Evolutionary conservation across 2,329 filamentous ascomycete genomes (phyloP), one percentile per base, ranked within the genome.

Genomic region (Verticillium nonalfalfae): DNA sequence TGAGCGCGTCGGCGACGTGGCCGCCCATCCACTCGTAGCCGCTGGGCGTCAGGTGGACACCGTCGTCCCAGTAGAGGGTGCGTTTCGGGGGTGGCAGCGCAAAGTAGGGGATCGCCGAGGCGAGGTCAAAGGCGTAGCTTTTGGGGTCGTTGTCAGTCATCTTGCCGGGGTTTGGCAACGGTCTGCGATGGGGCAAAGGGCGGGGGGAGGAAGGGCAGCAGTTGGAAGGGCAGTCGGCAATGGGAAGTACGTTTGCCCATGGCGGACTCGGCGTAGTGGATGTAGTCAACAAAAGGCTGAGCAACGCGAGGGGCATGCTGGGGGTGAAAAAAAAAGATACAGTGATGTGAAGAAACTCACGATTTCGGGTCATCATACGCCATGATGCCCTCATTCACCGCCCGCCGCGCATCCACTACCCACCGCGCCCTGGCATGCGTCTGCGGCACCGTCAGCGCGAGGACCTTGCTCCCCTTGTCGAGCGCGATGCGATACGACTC

Each of bases 21-120:
- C 79, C 75, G 1, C 86, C 87, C 77, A 90, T 84, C 67, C 83
- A 74, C 68, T 87, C 79, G 74, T 90, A 89, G 7, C 87, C 87
- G 7, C 75, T 77, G 0, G 75, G 71, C 0, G 81, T 83, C 10
- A 88, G 76, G 72, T 90, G 86, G 26, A 89, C 65, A 18, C 78
- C 79, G 72, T 90, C 86, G 64, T 85, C 79, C 84, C 85, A 89
- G 67, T 85, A 82, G 61, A 73, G 74, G 1, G 74, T 64, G 26
- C 78, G 76, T 61, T 83, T 78, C 0, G 74, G 68, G 7, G 77
- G 71, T 1, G 76, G 68, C 68, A 88, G 78, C 15, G 70, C 68
- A 65, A 79, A 77, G 66, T 81, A 88, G 0, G 85, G 84, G 6
- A 89, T 73, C 10, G 78, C 79, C 33, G 74, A 69, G 66, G 80